Evolutionary conservation across 1,284 basidiomycete species (phyloP).

Genomic region (Microbotryum scabiosae): DNA sequence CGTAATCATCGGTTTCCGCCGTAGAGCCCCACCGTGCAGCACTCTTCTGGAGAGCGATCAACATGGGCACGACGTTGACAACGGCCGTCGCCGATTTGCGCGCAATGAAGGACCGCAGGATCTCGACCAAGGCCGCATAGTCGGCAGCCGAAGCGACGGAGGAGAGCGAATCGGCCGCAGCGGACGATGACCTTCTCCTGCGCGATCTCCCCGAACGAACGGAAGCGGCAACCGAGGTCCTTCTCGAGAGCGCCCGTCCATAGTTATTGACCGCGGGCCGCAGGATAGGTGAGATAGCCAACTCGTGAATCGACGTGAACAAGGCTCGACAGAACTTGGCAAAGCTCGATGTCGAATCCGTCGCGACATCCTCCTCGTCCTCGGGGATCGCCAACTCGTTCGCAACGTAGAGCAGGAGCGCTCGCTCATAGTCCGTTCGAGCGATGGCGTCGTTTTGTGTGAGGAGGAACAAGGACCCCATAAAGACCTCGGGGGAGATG

Average conservation of each 20-base stretch:
- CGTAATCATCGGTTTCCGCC: too few relatives aligned
- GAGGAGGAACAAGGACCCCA: constrained; percentile 72
- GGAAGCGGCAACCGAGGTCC: constrained; percentile 19
- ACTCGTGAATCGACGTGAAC: constrained; percentile 66
- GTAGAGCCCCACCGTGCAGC: constrained; percentile 34
- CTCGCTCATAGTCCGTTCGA: constrained; percentile 64
- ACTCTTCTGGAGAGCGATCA: constrained; percentile 62
- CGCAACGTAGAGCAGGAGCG: constrained; percentile 61
- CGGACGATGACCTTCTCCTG: constrained; percentile 39
- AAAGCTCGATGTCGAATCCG: constrained; percentile 29
- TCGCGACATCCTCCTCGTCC: constrained; percentile 41
- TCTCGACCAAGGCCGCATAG: constrained; percentile 61
- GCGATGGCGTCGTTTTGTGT: constrained; percentile 66
- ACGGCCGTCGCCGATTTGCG: constrained; percentile 64
- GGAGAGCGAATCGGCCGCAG: constrained; percentile 31
- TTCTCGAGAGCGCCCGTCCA: constrained; percentile 39
- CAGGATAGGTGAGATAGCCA: constrained; percentile 60
- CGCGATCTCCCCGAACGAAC: constrained; percentile 22
- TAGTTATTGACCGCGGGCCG: constrained; percentile 45
- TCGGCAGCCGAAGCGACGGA: constrained; percentile 56
- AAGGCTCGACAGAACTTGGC: constrained; percentile 63
- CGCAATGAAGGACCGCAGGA: constrained; percentile 61
- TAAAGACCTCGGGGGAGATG: constrained; percentile 74
- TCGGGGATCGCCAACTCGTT: constrained; percentile 52
- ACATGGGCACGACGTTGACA: constrained; percentile 72